phyloP scores from a whole-genome alignment of 495 filamentous ascomycete species.

The Penicillium egyptiacum region DNA sequence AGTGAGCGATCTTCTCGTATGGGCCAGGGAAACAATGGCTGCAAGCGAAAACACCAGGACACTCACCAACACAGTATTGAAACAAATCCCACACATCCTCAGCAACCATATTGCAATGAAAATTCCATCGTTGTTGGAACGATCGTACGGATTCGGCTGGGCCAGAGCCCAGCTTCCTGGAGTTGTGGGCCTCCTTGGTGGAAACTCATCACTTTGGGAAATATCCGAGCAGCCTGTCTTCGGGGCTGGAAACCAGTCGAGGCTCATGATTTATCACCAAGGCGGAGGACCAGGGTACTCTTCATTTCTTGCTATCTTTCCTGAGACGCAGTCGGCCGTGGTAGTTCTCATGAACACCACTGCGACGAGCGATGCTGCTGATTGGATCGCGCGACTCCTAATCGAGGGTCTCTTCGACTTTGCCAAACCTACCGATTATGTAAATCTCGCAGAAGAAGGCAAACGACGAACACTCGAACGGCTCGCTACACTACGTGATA shows the following conservation, averaged over 20 bases:
- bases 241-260: background rate
- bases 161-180: slow-evolving; percentile 4
- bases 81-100: background rate
- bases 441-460: background rate
- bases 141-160: slow-evolving; percentile 10
- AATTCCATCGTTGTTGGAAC: background rate
- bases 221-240: slow-evolving; percentile 3
- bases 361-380: slow-evolving; percentile 3
- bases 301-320: slow-evolving; percentile 11
- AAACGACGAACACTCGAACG: background rate
- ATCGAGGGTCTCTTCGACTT: slow-evolving; percentile 5
- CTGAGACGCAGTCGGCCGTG: slow-evolving; percentile 10
- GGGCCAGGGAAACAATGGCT: slow-evolving; percentile 4
- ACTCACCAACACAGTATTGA: background rate
- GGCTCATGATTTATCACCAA: slow-evolving; percentile 13
- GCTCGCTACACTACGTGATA: background rate
- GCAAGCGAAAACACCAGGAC: background rate
- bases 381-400: slow-evolving; percentile 3
- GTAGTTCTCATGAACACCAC: slow-evolving; percentile 8
- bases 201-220: slow-evolving; percentile 2
- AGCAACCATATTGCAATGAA: slow-evolving; percentile 6
- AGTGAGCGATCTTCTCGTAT: slow-evolving; percentile 9
- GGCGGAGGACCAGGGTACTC: slow-evolving; percentile 2
- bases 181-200: slow-evolving; percentile 1
- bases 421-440: slow-evolving; percentile 1